phyloP scores from a whole-genome alignment of 2,329 filamentous ascomycete species.

The Penicillium sp. region DNA sequence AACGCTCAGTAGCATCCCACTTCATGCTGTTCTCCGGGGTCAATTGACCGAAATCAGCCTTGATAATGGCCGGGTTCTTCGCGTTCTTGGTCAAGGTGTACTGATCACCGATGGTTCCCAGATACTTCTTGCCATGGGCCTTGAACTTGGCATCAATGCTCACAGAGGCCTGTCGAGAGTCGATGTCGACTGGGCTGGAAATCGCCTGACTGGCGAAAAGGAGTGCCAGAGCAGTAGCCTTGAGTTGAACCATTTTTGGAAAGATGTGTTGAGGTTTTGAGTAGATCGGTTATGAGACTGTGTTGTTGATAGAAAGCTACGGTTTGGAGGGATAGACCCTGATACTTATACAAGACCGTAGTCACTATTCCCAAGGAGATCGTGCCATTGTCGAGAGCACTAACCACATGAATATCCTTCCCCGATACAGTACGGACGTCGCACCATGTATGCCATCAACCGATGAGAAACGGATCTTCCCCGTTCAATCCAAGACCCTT shows the following conservation, averaged over 20 bases:
- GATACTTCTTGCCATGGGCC: constrained; percentile 64
- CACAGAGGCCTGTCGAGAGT: constrained; percentile 16
- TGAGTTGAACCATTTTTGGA: constrained; percentile 15
- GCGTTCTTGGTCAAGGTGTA: constrained; percentile 60
- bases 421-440: constrained; percentile 6
- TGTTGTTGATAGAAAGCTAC: neutral
- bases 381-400: neutral
- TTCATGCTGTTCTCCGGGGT: constrained; percentile 68
- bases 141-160: constrained; percentile 61
- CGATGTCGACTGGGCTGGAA: constrained; percentile 3
- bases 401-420: neutral
- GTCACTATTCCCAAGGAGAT: neutral
- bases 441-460: constrained; percentile 1
- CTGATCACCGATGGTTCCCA: constrained; percentile 61
- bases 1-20: constrained; percentile 65
- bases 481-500: neutral
- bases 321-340: neutral
- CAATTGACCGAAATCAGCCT: constrained; percentile 66
- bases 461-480: neutral
- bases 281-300: neutral
- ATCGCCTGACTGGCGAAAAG: constrained; percentile 12
- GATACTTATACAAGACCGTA: neutral
- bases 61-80: constrained; percentile 60
- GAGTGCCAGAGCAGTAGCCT: constrained; percentile 13
- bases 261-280: neutral